A percentile compares a stretch with the other conserved stretches of the same genome.
Conservation (phyloP, 495 filamentous ascomycete genomes). For the Neurospora hispaniola region DNA sequence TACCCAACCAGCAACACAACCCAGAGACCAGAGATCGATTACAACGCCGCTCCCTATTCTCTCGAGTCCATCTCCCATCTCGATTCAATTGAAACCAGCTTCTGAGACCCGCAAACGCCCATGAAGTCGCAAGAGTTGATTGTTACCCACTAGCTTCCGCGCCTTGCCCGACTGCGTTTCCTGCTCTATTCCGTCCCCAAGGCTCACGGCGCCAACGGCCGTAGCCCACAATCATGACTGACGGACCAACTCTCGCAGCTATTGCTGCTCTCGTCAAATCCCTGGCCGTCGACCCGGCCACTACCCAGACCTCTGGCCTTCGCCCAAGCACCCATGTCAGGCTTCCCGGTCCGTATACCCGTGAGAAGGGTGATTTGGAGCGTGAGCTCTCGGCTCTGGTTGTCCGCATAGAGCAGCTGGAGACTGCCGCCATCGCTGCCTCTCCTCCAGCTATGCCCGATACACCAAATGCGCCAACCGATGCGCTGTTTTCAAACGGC, state of each 20-base stretch:
- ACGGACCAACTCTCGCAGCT: constrained; percentile 51
- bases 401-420: constrained; percentile 56
- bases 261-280: constrained; percentile 52
- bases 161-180: constrained; percentile 2
- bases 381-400: constrained; percentile 59
- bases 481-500: constrained; percentile 43
- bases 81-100: background rate
- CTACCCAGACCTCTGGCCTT: constrained; percentile 17
- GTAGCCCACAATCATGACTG: constrained; percentile 36
- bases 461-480: constrained; percentile 47
- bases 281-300: constrained; percentile 41
- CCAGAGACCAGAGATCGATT: background rate
- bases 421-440: constrained; percentile 42
- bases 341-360: constrained; percentile 53
- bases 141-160: background rate
- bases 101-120: background rate
- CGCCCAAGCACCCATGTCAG: constrained; percentile 36
- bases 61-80: background rate
- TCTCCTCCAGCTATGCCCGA: constrained; percentile 44
- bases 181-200: constrained; percentile 5
- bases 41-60: background rate
- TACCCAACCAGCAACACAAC: background rate
- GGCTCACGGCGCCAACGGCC: constrained; percentile 9
- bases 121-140: constrained; percentile 6
- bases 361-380: constrained; percentile 59